Evolutionary conservation across 768 basidiomycete species (phyloP), one percentile per base, ranked within the genome.

Genomic region (Boletus rex-veris): DNA sequence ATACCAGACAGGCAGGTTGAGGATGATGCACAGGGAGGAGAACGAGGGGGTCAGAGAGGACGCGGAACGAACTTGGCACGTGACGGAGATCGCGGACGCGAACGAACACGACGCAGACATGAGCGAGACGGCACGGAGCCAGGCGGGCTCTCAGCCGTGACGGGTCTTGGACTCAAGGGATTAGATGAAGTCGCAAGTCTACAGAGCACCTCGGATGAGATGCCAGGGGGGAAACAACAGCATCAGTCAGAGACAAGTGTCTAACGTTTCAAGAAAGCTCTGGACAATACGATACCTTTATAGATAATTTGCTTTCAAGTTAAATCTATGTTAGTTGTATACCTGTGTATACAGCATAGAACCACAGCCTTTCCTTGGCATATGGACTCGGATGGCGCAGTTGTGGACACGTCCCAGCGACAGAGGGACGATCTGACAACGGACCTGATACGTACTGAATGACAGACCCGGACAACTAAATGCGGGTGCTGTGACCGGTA

Each of bases 141-240:
- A 11, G 54, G 57, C 18, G 57, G 48, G 7, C 59, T 70, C 12
- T 60, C 68, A 5, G 64, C 68, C 16, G 52, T 71, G 5, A 68
- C 39, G 16, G 68, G 70, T 1, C 63, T 69, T 18, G 68, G 64
- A 3, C 68, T 69, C 41, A 64, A 35, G 1, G 57, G 59, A 10
- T 53, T 69, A 12, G 65, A 69, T 47, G 63, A 62, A 9, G 2
- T 57, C 0, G 41, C 48, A 19, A 58, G 50, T 46, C 41, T 56
- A 31, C 47, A 7, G 1, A 18, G 16, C 12, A 54, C 44, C 44
- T 53, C 40, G 16, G 47, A 55, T 16, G 69, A 69, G 36, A 7
- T 54, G 5, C 10, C 45, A 18, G 14, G 9, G 8, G 62, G 59
- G 46, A 68, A 66, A 40, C 24, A 16, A 37, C 47, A 18, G 10